phyloP scores from a whole-genome alignment of 2,329 filamentous ascomycete genomes.

The Aspergillus terreus region DNA sequence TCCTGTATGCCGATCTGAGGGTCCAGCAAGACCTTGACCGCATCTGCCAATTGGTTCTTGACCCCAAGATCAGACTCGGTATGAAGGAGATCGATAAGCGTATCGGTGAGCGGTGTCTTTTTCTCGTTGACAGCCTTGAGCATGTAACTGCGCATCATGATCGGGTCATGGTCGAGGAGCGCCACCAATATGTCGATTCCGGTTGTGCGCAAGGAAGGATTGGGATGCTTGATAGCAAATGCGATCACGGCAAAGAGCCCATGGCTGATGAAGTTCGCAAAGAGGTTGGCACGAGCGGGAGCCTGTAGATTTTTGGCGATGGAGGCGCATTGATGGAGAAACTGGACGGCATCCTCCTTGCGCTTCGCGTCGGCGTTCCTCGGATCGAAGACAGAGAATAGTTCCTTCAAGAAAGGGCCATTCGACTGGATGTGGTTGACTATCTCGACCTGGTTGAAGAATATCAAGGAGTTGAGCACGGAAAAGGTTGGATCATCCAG shows the following conservation, averaged over 20 bases:
- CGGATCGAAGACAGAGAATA: constrained; percentile 79
- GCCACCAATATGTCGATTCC: constrained; percentile 91
- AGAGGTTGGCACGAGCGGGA: constrained; percentile 73
- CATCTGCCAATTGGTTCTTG: constrained; percentile 92
- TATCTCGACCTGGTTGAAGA: constrained; percentile 98
- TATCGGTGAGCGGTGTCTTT: constrained; percentile 81
- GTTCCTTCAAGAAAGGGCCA: constrained; percentile 69
- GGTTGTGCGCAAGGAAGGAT: constrained; percentile 81
- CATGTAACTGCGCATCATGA: constrained; percentile 90
- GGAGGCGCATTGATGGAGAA: constrained; percentile 92
- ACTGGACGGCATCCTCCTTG: constrained; percentile 91
- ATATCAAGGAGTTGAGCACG: constrained; percentile 94
- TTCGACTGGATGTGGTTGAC: constrained; percentile 91
- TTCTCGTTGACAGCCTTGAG: constrained; percentile 89
- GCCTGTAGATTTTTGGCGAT: constrained; percentile 94
- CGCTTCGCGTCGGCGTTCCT: constrained; percentile 62
- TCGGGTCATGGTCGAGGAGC: constrained; percentile 91
- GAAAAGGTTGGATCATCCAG: constrained; percentile 97
- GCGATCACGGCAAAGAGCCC: constrained; percentile 88
- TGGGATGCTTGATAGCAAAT: constrained; percentile 80
- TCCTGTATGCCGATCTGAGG: constrained; percentile 59
- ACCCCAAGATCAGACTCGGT: constrained; percentile 91
- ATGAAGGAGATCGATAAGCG: constrained; percentile 83
- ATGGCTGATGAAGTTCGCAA: constrained; percentile 83
- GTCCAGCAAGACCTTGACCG: constrained; percentile 89